Conservation (phyloP, 192 early-diverging fungal genomes). For the Backusella morwellensis region DNA sequence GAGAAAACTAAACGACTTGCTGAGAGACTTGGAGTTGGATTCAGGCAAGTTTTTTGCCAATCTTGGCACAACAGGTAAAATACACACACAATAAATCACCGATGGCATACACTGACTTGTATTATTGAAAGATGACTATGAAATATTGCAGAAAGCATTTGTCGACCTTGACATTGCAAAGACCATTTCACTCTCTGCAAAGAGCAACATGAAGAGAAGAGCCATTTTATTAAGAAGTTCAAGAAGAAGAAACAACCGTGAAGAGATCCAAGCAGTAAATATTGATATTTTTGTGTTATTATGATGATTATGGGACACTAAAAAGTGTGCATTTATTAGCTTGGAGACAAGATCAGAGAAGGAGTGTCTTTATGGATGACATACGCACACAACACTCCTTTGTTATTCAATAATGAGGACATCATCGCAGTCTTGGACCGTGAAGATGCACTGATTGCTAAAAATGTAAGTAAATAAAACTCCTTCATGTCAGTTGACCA, state of each 20-base stretch:
- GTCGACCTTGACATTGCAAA: constrained; percentile 33
- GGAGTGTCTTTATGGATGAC: constrained; percentile 51
- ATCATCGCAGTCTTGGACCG: constrained; percentile 8
- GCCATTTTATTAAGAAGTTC: constrained; percentile 23
- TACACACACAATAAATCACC: background rate
- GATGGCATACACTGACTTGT: background rate
- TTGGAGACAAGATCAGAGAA: constrained; percentile 28
- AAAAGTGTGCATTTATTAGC: background rate
- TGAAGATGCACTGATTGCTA: constrained; percentile 16
- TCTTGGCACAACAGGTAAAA: constrained; percentile 21
- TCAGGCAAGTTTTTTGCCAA: constrained; percentile 20
- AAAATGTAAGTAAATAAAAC: constrained; percentile 10
- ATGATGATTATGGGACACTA: too few relatives aligned
- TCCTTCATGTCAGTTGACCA: background rate
- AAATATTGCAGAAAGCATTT: constrained; percentile 32
- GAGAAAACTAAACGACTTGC: constrained; percentile 20
- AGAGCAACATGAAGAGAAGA: constrained; percentile 34
- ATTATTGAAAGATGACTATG: constrained; percentile 19
- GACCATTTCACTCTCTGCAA: constrained; percentile 33
- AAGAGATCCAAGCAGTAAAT: constrained; percentile 26
- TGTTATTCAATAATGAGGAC: constrained; percentile 22
- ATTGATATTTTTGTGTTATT: too few relatives aligned
- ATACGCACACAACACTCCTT: constrained; percentile 38
- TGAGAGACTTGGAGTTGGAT: constrained; percentile 19
- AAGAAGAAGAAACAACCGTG: constrained; percentile 11